Evolutionary conservation across 2,329 filamentous ascomycete species (phyloP).

Genomic region (Phoma sp.): DNA sequence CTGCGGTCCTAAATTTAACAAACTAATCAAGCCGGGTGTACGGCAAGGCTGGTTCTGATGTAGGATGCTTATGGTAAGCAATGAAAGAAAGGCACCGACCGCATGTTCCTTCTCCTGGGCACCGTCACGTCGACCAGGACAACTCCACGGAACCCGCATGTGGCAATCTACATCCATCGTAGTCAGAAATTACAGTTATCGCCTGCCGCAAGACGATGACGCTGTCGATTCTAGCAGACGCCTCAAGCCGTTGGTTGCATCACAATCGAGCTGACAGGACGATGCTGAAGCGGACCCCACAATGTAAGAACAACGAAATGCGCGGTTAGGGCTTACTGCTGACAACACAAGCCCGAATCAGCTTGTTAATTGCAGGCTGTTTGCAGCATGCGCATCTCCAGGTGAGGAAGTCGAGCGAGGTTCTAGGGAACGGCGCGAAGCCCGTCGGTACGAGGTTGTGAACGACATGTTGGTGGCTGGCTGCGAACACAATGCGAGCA

Average conservation of each 20-base stretch:
- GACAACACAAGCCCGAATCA: neutral
- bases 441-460: neutral
- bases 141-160: neutral
- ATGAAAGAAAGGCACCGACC: neutral
- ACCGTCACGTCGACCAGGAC: neutral
- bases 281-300: neutral
- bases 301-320: neutral
- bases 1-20: too few relatives aligned
- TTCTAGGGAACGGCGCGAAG: neutral
- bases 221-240: neutral
- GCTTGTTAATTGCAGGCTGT: neutral
- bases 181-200: neutral
- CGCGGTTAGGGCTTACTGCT: conserved; percentile 4
- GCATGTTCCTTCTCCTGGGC: neutral
- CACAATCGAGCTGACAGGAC: neutral
- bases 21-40: neutral
- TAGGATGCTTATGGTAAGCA: conserved; percentile 12
- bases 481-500: neutral
- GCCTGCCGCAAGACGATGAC: neutral
- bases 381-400: neutral
- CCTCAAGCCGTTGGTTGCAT: neutral
- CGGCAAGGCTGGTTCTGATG: neutral
- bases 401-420: neutral
- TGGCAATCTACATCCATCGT: neutral
- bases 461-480: conserved; percentile 1